phyloP scores from a whole-genome alignment of 2,329 filamentous ascomycete genomes.

The Aspergillus tanneri region DNA sequence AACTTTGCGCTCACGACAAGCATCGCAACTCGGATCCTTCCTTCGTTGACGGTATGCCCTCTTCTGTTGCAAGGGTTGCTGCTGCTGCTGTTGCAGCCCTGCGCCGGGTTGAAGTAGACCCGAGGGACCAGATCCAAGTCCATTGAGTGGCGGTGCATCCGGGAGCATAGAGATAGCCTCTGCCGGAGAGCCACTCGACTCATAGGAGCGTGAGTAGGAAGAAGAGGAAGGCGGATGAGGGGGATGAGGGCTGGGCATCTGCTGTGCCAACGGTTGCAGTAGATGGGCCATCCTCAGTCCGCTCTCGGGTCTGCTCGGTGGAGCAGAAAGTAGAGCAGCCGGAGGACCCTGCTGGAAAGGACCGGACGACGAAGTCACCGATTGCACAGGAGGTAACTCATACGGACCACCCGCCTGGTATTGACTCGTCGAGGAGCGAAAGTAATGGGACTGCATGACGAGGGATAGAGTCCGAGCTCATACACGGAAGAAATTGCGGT shows the following conservation, averaged over 20 bases:
- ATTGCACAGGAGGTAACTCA: conserved; percentile 38
- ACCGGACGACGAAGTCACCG: conserved; percentile 34
- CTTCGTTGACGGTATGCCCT: conserved; percentile 89
- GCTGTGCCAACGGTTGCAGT: conserved; percentile 37
- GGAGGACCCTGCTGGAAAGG: conserved; percentile 29
- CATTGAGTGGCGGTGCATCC: conserved; percentile 38
- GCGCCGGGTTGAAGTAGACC: conserved; percentile 40
- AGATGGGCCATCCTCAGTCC: conserved; percentile 44
- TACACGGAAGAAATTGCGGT: conserved; percentile 10
- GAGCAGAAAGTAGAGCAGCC: conserved; percentile 35
- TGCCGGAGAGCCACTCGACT: conserved; percentile 41
- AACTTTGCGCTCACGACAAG: conserved; percentile 79
- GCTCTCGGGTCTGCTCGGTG: conserved; percentile 40
- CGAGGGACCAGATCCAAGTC: conserved; percentile 41
- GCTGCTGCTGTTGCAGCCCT: conserved; percentile 57
- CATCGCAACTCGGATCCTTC: conserved; percentile 97
- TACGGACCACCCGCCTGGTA: conserved; percentile 28
- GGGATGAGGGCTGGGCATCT: conserved; percentile 23
- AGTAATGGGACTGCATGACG: conserved; percentile 37
- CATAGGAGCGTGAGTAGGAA: conserved; percentile 41
- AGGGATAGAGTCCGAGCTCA: conserved; percentile 19
- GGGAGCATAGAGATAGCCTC: conserved; percentile 37
- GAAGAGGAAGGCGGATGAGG: conserved; percentile 30
- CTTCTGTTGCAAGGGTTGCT: conserved; percentile 71
- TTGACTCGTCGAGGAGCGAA: conserved; percentile 28